A percentile compares a stretch with the other conserved stretches of the same genome.
phyloP scores from a whole-genome alignment of 2,329 filamentous ascomycete genomes.

The Phaeomoniella chlamydospora region DNA sequence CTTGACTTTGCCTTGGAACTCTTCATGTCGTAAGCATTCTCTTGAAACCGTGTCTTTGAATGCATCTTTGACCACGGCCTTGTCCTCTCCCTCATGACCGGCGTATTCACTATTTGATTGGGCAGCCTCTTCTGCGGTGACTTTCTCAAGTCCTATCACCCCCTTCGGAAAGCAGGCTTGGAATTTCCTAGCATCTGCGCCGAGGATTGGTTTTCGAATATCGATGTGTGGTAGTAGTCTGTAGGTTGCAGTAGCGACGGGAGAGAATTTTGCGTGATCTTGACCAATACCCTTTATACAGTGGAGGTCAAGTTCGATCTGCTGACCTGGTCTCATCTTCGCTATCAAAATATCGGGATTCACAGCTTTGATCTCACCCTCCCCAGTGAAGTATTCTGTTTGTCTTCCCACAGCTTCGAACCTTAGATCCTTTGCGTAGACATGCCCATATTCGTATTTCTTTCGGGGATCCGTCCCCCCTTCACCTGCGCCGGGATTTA shows the following conservation, averaged over 20 bases:
- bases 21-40: constrained; percentile 78
- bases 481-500: constrained; percentile 56
- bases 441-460: constrained; percentile 72
- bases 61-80: constrained; percentile 74
- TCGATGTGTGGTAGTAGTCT: constrained; percentile 76
- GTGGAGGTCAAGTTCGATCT: constrained; percentile 75
- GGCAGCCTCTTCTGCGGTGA: constrained; percentile 52
- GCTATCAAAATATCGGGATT: constrained; percentile 90
- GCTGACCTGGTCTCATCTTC: constrained; percentile 83
- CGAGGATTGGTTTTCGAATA: constrained; percentile 72
- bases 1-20: constrained; percentile 93
- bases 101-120: constrained; percentile 50
- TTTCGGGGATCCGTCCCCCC: constrained; percentile 69
- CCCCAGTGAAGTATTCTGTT: constrained; percentile 44
- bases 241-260: constrained; percentile 89
- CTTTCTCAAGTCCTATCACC: constrained; percentile 66
- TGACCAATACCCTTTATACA: constrained; percentile 87
- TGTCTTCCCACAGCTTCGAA: constrained; percentile 59
- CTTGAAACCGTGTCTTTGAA: constrained; percentile 93
- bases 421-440: constrained; percentile 64
- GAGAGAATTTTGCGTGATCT: constrained; percentile 95
- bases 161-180: constrained; percentile 76
- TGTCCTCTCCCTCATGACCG: constrained; percentile 62
- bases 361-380: constrained; percentile 50
- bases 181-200: constrained; percentile 79